Evolutionary conservation across 805 yeast species (phyloP), one percentile per base, ranked within the genome.

Genomic region (Isabelozyma rhagii): DNA sequence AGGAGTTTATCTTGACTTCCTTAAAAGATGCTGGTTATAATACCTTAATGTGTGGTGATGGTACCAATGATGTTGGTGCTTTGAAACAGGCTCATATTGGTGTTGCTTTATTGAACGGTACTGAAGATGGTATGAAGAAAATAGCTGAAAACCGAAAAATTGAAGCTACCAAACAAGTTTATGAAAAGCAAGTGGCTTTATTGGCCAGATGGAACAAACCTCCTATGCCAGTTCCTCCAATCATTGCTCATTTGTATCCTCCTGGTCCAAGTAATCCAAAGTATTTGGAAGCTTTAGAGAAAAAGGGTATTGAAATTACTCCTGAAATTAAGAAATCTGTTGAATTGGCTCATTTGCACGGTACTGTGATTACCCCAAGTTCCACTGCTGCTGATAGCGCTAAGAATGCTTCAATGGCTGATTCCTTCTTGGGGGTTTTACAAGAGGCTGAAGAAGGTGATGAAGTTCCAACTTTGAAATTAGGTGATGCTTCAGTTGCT

Each of bases 41-140:
- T 63, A 94, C 98, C 21, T 79, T 94, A 60, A 94, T 94, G 99
- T 94, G 99, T 72, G 99, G 99, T 78, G 99, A 94, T 72, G 99
- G 99, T 72, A 94, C 99, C n/a, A 94, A 94, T 66, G 99, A 94
- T 77, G 99, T 94, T 46, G 99, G 99, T 70, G 99, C 99, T 48
- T 81, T 94, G 72, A 94, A 94, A 69, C 98, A 94, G 75, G 98
- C 99, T 2, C 96, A 94, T 64, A 87, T 94, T 63, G 99, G 99
- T 77, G 89, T 94, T 66, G 99, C 99, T n/a, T 76, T 94, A 59
- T 79, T 94, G 67, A 94, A 94, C 63, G 99, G 98, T 72, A 92
- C 99, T 49, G 96, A 89, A 64, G 97, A 89, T 47, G 87, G 96
- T 44, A 77, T 94, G 83, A 87, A 87, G 71, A 89, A 91, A 71